A percentile compares a stretch with the other conserved stretches of the same genome.
These are phyloP conservation scores for Seiridium cupressi DNA, from an alignment of 2,329 filamentous ascomycete genomes.

Conservation along the genomic window DNA sequence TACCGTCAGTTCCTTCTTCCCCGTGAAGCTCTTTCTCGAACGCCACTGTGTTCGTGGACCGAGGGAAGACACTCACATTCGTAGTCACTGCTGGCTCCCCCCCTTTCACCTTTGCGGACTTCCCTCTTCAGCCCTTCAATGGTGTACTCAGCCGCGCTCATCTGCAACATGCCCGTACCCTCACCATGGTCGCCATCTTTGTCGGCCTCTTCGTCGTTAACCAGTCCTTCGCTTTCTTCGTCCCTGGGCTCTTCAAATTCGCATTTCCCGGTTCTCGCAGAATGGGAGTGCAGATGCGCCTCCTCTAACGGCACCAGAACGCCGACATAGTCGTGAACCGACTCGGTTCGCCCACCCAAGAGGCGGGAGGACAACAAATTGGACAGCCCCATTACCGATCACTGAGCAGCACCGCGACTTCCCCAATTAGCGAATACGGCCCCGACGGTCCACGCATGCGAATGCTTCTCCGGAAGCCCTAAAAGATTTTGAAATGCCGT, in stretches of 20 bases:
- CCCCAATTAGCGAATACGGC: no score
- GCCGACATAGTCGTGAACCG: constrained; percentile 48
- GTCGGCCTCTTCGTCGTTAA: constrained; percentile 24
- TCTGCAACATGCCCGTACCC: constrained; percentile 51
- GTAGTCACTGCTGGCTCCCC: constrained; percentile 66
- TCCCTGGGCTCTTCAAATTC: constrained; percentile 42
- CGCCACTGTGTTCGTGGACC: neutral
- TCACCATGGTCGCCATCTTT: constrained; percentile 29
- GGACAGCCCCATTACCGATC: neutral
- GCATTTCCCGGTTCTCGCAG: constrained; percentile 42
- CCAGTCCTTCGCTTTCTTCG: constrained; percentile 26
- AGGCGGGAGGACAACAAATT: constrained; percentile 7
- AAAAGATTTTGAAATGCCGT: no score
- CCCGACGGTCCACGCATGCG: neutral
- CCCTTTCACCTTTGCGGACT: constrained; percentile 58
- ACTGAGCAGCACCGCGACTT: neutral
- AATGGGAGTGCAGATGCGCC: constrained; percentile 55
- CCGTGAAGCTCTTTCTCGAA: neutral
- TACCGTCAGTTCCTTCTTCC: constrained; percentile 5
- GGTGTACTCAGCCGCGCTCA: constrained; percentile 58
- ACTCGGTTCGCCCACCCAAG: constrained; percentile 33
- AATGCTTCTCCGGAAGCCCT: neutral
- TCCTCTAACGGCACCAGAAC: constrained; percentile 53
- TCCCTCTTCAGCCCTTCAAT: constrained; percentile 69
- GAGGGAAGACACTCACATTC: constrained; percentile 59